A percentile compares a stretch with the other conserved stretches of the same genome.
Evolutionary conservation across 116 monocot species (phyloP).

Genomic region (Iris pallida): DNA sequence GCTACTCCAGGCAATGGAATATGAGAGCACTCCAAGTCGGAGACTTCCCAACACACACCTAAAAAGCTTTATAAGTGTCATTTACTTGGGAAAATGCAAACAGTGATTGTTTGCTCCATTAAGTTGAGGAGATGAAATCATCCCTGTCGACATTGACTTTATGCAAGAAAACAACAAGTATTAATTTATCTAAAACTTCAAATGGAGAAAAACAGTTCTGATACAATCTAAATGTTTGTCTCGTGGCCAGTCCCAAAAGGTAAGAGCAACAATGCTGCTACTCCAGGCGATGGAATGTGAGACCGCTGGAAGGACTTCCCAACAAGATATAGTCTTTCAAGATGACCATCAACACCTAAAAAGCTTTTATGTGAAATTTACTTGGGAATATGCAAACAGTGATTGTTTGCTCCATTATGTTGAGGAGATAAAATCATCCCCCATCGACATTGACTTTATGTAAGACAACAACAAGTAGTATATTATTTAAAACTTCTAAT

Average conservation of each 20-base stretch:
- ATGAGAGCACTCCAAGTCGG: conserved; percentile 17
- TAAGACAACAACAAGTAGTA: too few species aligned
- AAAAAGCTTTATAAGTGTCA: conserved; percentile 6
- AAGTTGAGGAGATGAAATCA: neutral
- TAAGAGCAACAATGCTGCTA: neutral
- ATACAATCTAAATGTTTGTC: too few species aligned
- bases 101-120: conserved; percentile 19
- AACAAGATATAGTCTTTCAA: neutral
- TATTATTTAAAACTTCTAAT: too few species aligned
- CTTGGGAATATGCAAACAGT: neutral
- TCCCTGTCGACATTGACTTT: too few species aligned
- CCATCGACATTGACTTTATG: too few species aligned
- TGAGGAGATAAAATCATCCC: neutral
- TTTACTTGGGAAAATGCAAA: conserved; percentile 28
- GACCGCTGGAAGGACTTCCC: too few species aligned
- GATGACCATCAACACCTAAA: neutral
- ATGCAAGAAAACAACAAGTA: too few species aligned
- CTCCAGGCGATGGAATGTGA: neutral
- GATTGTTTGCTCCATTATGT: conserved; percentile 13
- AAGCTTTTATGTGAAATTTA: neutral
- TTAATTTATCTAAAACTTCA: too few species aligned
- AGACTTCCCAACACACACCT: conserved; percentile 1
- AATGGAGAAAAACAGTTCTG: too few species aligned
- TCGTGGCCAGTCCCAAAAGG: too few species aligned
- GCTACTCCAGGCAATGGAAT: conserved; percentile 41